phyloP scores from a whole-genome alignment of 768 basidiomycete species.

The Guyanaporus albipodus region DNA sequence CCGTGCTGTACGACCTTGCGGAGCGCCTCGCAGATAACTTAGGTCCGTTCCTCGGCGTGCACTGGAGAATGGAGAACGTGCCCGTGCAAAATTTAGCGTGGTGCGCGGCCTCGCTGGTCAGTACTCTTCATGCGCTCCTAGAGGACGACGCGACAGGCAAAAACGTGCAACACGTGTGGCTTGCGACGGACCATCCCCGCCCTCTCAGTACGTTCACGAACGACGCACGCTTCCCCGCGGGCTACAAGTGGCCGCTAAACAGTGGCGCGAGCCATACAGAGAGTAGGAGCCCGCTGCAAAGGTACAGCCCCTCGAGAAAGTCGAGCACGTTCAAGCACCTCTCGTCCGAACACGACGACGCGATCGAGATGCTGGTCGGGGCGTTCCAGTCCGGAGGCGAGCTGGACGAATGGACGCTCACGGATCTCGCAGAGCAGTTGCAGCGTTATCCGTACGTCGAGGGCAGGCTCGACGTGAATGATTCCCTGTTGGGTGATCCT shows the following conservation, averaged over 20 bases:
- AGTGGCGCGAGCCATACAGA: background rate
- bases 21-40: conserved; percentile 32
- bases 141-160: conserved; percentile 26
- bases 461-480: conserved; percentile 18
- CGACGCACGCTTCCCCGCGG: conserved; percentile 15
- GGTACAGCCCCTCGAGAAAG: conserved; percentile 18
- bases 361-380: conserved; percentile 39
- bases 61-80: conserved; percentile 58
- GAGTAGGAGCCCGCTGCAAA: background rate
- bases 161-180: conserved; percentile 43
- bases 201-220: conserved; percentile 1
- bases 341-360: conserved; percentile 41
- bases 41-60: conserved; percentile 44
- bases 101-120: conserved; percentile 50
- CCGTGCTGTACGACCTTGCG: conserved; percentile 40
- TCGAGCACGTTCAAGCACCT: conserved; percentile 48
- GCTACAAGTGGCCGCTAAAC: background rate
- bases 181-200: conserved; percentile 53
- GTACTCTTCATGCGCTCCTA: conserved; percentile 37
- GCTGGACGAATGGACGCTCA: conserved; percentile 39
- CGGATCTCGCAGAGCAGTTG: conserved; percentile 40
- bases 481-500: conserved; percentile 40
- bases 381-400: conserved; percentile 43
- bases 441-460: conserved; percentile 21
- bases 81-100: conserved; percentile 37